phyloP scores from a whole-genome alignment of 2,329 filamentous ascomycete genomes.

The Aspergillus sp. region DNA sequence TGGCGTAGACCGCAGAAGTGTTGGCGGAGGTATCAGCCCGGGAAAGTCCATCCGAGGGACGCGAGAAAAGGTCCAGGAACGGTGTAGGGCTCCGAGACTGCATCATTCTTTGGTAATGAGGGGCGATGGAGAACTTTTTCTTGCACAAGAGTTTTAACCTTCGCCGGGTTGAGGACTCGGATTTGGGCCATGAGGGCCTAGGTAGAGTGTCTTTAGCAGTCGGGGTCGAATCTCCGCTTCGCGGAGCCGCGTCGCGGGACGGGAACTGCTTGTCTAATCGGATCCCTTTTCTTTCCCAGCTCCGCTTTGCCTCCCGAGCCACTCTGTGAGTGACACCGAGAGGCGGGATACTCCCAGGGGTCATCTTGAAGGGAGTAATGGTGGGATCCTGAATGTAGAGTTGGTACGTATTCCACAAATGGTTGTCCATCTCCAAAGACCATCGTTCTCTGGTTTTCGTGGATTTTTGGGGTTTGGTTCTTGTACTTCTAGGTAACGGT shows the following conservation, averaged over 20 bases:
- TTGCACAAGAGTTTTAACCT: constrained; percentile 64
- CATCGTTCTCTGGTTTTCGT: constrained; percentile 47
- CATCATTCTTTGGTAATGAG: constrained; percentile 67
- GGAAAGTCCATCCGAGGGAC: constrained; percentile 33
- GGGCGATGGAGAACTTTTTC: constrained; percentile 64
- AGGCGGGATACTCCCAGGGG: constrained; percentile 66
- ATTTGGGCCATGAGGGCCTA: constrained; percentile 58
- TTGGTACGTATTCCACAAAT: constrained; percentile 69
- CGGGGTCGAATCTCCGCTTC: constrained; percentile 55
- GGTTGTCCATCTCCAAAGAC: constrained; percentile 67
- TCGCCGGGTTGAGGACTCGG: constrained; percentile 62
- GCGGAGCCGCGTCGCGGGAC: constrained; percentile 39
- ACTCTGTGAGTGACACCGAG: constrained; percentile 68
- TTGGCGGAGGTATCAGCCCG: constrained; percentile 28
- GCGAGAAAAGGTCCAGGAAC: constrained; percentile 47
- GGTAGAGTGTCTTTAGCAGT: constrained; percentile 39
- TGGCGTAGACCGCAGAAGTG: constrained; percentile 43
- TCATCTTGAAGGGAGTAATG: constrained; percentile 69
- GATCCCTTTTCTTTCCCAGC: constrained; percentile 57
- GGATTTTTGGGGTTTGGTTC: constrained; percentile 30
- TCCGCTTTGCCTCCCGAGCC: constrained; percentile 63
- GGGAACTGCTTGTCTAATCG: constrained; percentile 31
- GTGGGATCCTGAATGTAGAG: constrained; percentile 68
- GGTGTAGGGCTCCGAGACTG: constrained; percentile 65
- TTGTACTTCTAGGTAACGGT: constrained; percentile 36